phyloP scores from a whole-genome alignment of 345 rosid genomes.

The Schrenkiella parvula region DNA sequence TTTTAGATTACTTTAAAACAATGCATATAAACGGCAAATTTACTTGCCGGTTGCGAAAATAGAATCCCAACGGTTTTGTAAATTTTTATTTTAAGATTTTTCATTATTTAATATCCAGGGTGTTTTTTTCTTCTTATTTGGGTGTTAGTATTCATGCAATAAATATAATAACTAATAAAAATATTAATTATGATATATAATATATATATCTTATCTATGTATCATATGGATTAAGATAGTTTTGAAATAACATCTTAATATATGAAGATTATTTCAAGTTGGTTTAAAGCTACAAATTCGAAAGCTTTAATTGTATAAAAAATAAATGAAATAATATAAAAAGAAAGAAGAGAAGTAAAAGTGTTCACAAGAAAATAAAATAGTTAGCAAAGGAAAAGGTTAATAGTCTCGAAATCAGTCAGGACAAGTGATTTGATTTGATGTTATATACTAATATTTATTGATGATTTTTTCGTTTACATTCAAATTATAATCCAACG shows the following conservation, averaged over 20 bases:
- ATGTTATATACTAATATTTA: background rate
- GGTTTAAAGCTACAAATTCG: background rate
- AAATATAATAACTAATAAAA: too few relatives aligned
- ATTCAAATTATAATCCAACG: constrained; percentile 21
- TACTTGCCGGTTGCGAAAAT: background rate
- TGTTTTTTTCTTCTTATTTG: too few relatives aligned
- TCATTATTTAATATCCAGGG: background rate
- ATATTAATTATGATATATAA: too few relatives aligned
- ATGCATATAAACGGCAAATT: constrained; percentile 4
- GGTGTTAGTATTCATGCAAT: too few relatives aligned
- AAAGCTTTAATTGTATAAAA: background rate
- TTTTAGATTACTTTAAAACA: background rate
- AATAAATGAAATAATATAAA: background rate
- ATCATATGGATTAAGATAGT: too few relatives aligned
- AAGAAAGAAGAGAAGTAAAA: background rate
- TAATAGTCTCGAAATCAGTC: background rate
- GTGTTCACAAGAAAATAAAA: background rate
- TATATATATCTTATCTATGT: too few relatives aligned
- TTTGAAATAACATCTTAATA: background rate
- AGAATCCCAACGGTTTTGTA: background rate
- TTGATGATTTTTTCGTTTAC: background rate
- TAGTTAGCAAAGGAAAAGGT: background rate
- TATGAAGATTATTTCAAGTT: background rate
- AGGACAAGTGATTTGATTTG: constrained; percentile 12
- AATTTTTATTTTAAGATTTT: background rate